Evolutionary conservation across 2,329 filamentous ascomycete genomes (phyloP).

Genomic region (Colletotrichum tofieldiae): DNA sequence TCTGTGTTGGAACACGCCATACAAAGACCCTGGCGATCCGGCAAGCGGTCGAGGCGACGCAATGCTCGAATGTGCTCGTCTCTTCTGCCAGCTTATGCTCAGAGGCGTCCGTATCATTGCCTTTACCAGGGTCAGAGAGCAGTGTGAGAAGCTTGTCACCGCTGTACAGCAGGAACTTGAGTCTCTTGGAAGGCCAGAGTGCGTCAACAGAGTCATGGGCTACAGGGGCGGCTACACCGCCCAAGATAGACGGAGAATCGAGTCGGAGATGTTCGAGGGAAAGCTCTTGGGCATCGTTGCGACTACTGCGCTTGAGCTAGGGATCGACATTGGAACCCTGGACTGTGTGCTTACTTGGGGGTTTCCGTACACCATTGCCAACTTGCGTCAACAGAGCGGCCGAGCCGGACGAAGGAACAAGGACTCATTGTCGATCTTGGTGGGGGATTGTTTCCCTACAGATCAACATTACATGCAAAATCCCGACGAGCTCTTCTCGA

Average conservation of each 20-base stretch:
- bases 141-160: conserved; percentile 87
- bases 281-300: conserved; percentile 94
- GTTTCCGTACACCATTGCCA: conserved; percentile 96
- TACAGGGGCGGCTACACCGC: conserved; percentile 96
- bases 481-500: conserved; percentile 92
- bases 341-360: conserved; percentile 96
- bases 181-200: conserved; percentile 80
- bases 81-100: conserved; percentile 92
- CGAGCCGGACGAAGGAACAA: conserved; percentile 93
- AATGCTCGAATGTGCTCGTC: conserved; percentile 86
- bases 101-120: conserved; percentile 93
- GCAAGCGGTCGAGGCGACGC: conserved; percentile 88
- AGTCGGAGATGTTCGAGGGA: conserved; percentile 97
- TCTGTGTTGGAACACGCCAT: conserved; percentile 97
- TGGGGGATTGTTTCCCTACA: conserved; percentile 90
- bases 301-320: conserved; percentile 92
- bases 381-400: conserved; percentile 94
- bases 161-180: conserved; percentile 86
- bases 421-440: conserved; percentile 90
- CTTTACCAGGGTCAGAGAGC: conserved; percentile 89
- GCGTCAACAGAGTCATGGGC: conserved; percentile 88
- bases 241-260: conserved; percentile 89
- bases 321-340: conserved; percentile 93
- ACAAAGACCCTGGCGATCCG: conserved; percentile 89
- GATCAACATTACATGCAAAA: conserved; percentile 99